Evolutionary conservation across 192 early-diverging fungal genomes (phyloP), one percentile per base, ranked within the genome.

Genomic region (Rhizophagus clarus): DNA sequence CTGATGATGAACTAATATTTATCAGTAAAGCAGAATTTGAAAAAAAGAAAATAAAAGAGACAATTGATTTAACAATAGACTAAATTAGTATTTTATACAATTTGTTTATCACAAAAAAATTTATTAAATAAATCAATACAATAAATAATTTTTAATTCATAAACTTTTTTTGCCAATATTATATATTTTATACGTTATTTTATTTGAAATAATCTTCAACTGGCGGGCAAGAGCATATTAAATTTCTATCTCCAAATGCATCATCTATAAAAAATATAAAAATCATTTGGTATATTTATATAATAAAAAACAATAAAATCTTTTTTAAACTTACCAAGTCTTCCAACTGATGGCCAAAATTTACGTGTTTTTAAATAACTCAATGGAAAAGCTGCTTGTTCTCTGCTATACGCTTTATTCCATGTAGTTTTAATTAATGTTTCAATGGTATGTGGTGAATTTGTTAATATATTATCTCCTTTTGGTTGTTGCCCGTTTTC

Each of bases 171-270:
- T 56, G 3, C 20, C 7, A 20, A 17, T 56, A 20, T 20, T 5
- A 56, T 20, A 20, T 51, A 15, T 56, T 56, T 56, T 20, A 17
- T 56, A 15, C 14, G 1, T 15, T 51, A 15, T 6, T 70, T 82
- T n/a, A 66, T 40, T 80, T 31, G 17, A 81, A 76, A 76, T 94
- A 95, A 80, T 94, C 93, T 74, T 94, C 93, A 81, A 97, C 91
- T 1, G 97, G 95, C 71, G 98, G 98, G 84, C 98, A 99, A 71
- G 95, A 94, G 88, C 98, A 99, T 78, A 96, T 85, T 82, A 99
- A 87, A 88, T 98, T 96, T 40, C 93, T 86, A 82, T 99, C 98
- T 47, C 98, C 98, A 80, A 91, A 97, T 29, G 96, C 94, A 82
- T 99, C 98, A 83, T 99, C 98, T 66, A 88, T 85, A 31, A 42